phyloP scores from a whole-genome alignment of 2,329 filamentous ascomycete species.

The Pezicula radicicola region DNA sequence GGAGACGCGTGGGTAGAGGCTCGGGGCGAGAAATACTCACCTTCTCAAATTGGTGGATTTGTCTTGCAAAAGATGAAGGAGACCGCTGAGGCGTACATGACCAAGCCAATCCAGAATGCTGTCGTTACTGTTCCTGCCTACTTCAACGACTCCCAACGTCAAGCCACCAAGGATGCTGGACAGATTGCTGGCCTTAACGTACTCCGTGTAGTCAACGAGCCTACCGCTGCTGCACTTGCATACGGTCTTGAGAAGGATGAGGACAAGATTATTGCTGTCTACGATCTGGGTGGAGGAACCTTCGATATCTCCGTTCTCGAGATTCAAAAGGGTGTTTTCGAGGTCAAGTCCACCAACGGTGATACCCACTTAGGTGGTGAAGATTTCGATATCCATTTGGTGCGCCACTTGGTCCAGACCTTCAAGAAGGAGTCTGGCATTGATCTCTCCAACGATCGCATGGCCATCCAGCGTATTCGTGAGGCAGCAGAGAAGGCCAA shows the following conservation, averaged over 20 bases:
- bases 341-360: conserved; percentile 99
- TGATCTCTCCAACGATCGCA: conserved; percentile 87
- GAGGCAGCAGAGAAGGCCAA: conserved; percentile 99
- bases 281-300: conserved; percentile 97
- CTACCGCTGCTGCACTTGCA: conserved; percentile 90
- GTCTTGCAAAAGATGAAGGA: conserved; percentile 99
- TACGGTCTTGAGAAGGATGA: conserved; percentile 95
- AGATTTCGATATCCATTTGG: conserved; percentile 93
- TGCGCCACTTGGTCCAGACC: conserved; percentile 87
- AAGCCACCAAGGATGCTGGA: conserved; percentile 97
- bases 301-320: conserved; percentile 98
- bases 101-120: conserved; percentile 89
- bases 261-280: conserved; percentile 88
- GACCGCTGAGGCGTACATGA: conserved; percentile 89
- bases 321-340: conserved; percentile 97
- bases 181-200: conserved; percentile 96
- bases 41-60: conserved; percentile 97
- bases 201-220: conserved; percentile 96
- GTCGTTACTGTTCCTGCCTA: conserved; percentile 97
- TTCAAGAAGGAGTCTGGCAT: conserved; percentile 97
- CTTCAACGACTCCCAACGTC: conserved; percentile 98
- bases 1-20: conserved; percentile 96
- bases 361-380: conserved; percentile 98
- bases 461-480: conserved; percentile 98
- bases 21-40: conserved; percentile 92